Conservation (phyloP, 1,139 yeast species). For the Diutina sp. region DNA sequence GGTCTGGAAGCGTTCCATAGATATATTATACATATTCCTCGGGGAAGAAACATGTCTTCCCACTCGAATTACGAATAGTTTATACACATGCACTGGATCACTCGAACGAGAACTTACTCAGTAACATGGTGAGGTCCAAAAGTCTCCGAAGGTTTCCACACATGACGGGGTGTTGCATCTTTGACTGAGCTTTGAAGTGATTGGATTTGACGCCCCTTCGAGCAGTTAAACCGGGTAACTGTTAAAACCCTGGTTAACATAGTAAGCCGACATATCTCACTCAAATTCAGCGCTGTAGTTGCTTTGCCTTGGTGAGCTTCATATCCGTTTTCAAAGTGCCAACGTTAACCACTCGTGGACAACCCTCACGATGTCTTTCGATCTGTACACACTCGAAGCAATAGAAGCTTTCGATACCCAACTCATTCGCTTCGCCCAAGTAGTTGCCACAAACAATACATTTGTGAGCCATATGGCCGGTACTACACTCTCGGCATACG, state of each 20-base stretch:
- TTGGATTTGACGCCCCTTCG: no score
- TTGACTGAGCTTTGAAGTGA: no score
- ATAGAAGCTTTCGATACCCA: slow-evolving; percentile 57
- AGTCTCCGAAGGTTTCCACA: no score
- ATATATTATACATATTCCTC: neutral
- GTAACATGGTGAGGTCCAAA: no score
- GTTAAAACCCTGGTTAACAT: no score
- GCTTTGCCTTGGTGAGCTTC: slow-evolving; percentile 13
- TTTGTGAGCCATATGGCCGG: slow-evolving; percentile 48
- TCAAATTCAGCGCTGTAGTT: neutral
- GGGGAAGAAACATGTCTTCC: neutral
- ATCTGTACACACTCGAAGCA: slow-evolving; percentile 75
- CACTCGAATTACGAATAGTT: neutral
- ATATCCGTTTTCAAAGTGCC: slow-evolving; percentile 66
- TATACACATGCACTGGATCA: neutral
- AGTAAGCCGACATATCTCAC: no score
- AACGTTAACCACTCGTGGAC: slow-evolving; percentile 73
- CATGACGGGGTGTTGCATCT: no score
- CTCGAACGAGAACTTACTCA: no score
- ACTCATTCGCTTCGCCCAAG: slow-evolving; percentile 28
- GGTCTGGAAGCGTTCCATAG: neutral
- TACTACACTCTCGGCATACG: slow-evolving; percentile 78
- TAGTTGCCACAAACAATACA: slow-evolving; percentile 66
- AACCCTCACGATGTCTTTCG: slow-evolving; percentile 85
- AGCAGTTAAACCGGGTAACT: no score